Evolutionary conservation across 2,329 filamentous ascomycete genomes (phyloP), one percentile per base, ranked within the genome.

Genomic region (Trichoderma sp.): DNA sequence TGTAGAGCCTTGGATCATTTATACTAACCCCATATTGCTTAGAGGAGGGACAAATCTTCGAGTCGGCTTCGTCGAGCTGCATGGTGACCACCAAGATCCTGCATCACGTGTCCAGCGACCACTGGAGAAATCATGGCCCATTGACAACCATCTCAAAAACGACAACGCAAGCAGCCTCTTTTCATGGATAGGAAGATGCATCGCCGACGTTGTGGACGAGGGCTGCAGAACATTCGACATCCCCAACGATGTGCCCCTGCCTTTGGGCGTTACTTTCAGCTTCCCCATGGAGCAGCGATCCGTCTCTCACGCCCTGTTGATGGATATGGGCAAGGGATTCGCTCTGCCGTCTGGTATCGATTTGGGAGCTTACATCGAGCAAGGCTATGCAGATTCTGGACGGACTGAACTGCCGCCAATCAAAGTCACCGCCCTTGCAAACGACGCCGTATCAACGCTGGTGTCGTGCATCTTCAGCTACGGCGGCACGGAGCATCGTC

Each of bases 361-460:
- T 75, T 85, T 94, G 2, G 91, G 89, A 9, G 87, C 88, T 38
- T 87, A 90, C 77, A 85, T 94, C 7, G 83, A 88, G 11, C 83
- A 86, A 41, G 92, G 91, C 0, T 94, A 93, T 79, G 85, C 88
- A 62, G 85, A 85, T 41, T 84, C 88, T n/a, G 85, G 86, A 45
- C 78, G 79, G 6, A 77, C 83, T 1, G 81, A 84, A 14, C 84
- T 95, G 27, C 94, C 94, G 1, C 88, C 87, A 14, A 89, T 97
- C 77, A 89, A 89, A 76, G 92, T 96, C 69, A 89, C 91, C 9
- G 94, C 94, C 67, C 95, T 97, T 77, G 91, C 93, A 50, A 97
- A 96, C 80, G 94, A 97, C 80, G 91, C 94, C 0, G 93, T 96
- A 50, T 93, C 94, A 6, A 96, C 94, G 0, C 87, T 96, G 29